phyloP scores from a whole-genome alignment of 108 stramenopile genomes.

The Stephanodiscus triporus region DNA sequence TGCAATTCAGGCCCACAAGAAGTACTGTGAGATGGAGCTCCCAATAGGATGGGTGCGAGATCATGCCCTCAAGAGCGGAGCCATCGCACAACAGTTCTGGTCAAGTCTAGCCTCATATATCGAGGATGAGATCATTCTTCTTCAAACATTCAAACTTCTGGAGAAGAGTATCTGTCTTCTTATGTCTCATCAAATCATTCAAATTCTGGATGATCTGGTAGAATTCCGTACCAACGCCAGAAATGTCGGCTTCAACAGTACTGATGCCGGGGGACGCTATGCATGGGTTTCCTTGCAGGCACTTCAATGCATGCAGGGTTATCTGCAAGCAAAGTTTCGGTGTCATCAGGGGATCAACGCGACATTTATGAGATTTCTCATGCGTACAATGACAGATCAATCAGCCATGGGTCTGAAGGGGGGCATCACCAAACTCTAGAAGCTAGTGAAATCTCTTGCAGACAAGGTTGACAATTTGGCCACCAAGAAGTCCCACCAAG shows the following conservation, averaged over 20 bases:
- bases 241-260: background rate
- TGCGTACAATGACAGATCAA: background rate
- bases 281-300: constrained; percentile 1
- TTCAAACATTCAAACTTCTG: background rate
- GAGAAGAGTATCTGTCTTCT: background rate
- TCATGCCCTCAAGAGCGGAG: background rate
- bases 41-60: background rate
- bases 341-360: background rate
- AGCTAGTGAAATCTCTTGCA: background rate
- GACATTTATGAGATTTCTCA: background rate
- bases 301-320: background rate
- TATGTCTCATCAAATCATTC: background rate
- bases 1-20: no score
- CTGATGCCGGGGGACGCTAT: background rate
- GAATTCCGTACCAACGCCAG: background rate
- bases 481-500: background rate
- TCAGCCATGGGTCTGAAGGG: background rate
- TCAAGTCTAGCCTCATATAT: background rate
- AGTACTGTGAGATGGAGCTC: no score
- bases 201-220: background rate
- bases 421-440: background rate
- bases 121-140: background rate
- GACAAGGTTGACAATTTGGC: background rate
- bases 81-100: background rate
- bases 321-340: background rate